Conservation (phyloP, 805 yeast species). For the Nakazawaea ambrosiae region DNA sequence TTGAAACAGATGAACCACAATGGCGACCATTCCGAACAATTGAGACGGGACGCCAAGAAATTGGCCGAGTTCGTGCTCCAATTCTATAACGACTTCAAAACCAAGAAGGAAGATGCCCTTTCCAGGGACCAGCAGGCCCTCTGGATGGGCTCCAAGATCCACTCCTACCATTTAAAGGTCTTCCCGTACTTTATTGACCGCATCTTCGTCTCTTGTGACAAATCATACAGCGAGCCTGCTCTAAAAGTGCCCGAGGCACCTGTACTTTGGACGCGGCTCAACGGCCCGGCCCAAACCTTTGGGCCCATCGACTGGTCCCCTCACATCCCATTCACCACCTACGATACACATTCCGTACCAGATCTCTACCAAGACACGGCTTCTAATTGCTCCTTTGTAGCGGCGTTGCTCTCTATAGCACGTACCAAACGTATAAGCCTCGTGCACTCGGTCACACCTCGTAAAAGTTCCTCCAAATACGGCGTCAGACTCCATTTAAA, state of each 20-base stretch:
- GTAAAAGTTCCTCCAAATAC: slow-evolving; percentile 24
- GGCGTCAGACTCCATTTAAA: slow-evolving; percentile 40
- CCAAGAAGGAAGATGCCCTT: background rate
- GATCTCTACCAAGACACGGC: slow-evolving; percentile 41
- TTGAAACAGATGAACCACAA: too few relatives aligned
- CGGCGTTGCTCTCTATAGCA: slow-evolving; percentile 50
- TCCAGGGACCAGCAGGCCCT: slow-evolving; percentile 13
- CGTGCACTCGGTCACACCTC: slow-evolving; percentile 21
- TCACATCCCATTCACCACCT: too few relatives aligned
- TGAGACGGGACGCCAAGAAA: too few relatives aligned
- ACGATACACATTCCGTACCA: slow-evolving; percentile 15
- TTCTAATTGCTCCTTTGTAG: slow-evolving; percentile 74
- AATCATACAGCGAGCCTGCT: too few relatives aligned
- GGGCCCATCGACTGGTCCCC: slow-evolving; percentile 6
- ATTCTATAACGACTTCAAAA: background rate
- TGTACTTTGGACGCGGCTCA: too few relatives aligned
- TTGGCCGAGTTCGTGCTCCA: background rate
- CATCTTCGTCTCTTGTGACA: background rate
- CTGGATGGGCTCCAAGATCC: slow-evolving; percentile 18
- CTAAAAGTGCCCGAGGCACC: too few relatives aligned
- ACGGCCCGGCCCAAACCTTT: too few relatives aligned
- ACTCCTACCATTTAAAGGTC: background rate
- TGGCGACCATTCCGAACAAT: too few relatives aligned
- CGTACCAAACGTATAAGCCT: slow-evolving; percentile 18
- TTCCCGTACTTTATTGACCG: slow-evolving; percentile 3